Percentiles rank a stretch among this genome's conserved stretches.
Evolutionary conservation across 257 asterid species (phyloP).

Genomic region (Solanum okadae): DNA sequence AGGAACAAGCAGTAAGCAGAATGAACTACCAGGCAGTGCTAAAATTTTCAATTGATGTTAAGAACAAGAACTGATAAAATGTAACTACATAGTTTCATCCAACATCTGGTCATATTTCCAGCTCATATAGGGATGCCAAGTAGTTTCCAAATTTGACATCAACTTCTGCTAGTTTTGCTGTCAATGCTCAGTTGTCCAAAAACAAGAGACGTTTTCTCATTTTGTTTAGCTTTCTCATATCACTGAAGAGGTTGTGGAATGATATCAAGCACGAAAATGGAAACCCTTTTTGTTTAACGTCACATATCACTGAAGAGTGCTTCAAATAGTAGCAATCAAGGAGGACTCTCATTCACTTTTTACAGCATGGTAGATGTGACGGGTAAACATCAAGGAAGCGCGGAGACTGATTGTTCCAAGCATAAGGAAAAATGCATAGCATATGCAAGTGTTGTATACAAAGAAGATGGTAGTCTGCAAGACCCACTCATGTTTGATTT

Average conservation of each 20-base stretch:
- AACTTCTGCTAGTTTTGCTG: background rate
- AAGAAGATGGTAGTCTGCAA: slow-evolving; percentile 55
- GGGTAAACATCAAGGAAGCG: slow-evolving; percentile 51
- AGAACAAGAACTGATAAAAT: background rate
- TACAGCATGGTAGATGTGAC: slow-evolving; percentile 46
- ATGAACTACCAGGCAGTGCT: background rate
- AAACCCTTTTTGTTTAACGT: background rate
- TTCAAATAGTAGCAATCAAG: background rate
- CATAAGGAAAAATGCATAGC: slow-evolving; percentile 67
- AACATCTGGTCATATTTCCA: background rate
- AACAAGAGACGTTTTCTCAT: background rate
- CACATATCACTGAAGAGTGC: background rate
- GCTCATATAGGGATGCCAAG: background rate
- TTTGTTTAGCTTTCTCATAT: background rate
- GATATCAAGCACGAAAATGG: background rate
- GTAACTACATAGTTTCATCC: background rate
- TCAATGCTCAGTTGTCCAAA: background rate
- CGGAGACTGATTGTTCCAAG: slow-evolving; percentile 62
- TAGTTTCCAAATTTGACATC: background rate
- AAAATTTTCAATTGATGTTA: background rate
- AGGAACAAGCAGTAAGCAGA: background rate
- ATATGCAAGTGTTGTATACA: slow-evolving; percentile 61
- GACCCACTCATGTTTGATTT: slow-evolving; percentile 65
- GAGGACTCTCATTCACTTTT: slow-evolving; percentile 53
- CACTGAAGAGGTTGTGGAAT: background rate